These are phyloP conservation scores for Hysterium pulicare DNA, from an alignment of 2,329 filamentous ascomycete genomes.

Conservation along the genomic window DNA sequence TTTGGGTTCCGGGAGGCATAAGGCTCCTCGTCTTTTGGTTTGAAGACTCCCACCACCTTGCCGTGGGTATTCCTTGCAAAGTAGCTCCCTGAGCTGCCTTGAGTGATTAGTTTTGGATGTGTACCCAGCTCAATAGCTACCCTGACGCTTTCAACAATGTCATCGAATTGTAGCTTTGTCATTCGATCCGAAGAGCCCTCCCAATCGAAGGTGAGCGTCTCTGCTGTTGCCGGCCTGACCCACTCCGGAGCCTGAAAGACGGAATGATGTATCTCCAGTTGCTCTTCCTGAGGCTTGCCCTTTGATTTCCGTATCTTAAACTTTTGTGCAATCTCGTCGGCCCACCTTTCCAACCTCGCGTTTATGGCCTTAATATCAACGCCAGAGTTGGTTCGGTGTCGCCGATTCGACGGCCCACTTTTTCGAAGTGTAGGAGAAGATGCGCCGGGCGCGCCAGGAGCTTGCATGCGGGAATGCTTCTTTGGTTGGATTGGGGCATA, in stretches of 20 bases:
- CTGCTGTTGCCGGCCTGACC: conserved; percentile 72
- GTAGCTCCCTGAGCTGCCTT: conserved; percentile 96
- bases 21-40: conserved; percentile 97
- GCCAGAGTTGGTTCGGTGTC: conserved; percentile 72
- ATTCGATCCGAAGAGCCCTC: conserved; percentile 62
- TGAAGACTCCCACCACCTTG: conserved; percentile 96
- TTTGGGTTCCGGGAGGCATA: conserved; percentile 97
- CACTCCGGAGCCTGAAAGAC: conserved; percentile 94
- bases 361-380: conserved; percentile 99
- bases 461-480: conserved; percentile 43
- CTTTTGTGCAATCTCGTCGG: conserved; percentile 93
- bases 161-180: conserved; percentile 78
- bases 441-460: conserved; percentile 29
- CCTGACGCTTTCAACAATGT: conserved; percentile 84
- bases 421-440: conserved; percentile 31
- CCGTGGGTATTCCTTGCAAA: conserved; percentile 90
- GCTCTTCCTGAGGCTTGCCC: conserved; percentile 71
- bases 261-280: conserved; percentile 92
- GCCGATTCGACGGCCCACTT: conserved; percentile 32
- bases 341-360: conserved; percentile 90
- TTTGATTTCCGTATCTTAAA: conserved; percentile 84
- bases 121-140: conserved; percentile 84
- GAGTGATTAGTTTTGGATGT: conserved; percentile 93
- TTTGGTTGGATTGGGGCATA: conserved; percentile 49
- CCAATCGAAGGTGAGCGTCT: conserved; percentile 61